Conservation (phyloP, 2,329 filamentous ascomycete genomes). For the Aspergillus oerlinghausenensis region DNA sequence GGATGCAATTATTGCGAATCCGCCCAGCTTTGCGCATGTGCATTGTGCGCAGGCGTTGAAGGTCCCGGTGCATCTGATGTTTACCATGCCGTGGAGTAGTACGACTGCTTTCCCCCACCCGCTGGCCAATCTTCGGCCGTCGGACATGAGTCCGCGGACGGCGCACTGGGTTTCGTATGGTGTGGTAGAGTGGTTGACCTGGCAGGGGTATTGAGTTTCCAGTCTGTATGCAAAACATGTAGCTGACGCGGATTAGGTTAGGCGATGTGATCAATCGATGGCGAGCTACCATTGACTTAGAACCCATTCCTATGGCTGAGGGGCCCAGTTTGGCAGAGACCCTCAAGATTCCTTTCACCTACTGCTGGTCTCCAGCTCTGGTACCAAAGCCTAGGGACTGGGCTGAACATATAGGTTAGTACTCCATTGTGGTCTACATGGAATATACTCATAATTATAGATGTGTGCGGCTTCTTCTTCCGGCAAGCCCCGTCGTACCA, state of each 20-base stretch:
- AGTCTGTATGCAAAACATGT: too few species aligned
- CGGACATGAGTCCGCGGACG: constrained; percentile 27
- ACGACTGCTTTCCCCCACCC: constrained; percentile 48
- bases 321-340: constrained; percentile 34
- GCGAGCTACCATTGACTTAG: constrained; percentile 37
- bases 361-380: constrained; percentile 43
- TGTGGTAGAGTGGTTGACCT: constrained; percentile 47
- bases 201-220: constrained; percentile 41
- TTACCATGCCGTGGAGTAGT: constrained; percentile 50
- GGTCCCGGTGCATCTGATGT: constrained; percentile 50
- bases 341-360: constrained; percentile 41
- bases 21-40: constrained; percentile 50
- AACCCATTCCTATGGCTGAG: constrained; percentile 32
- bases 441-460: constrained; percentile 4
- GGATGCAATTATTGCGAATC: constrained; percentile 53
- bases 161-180: constrained; percentile 46
- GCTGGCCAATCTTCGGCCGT: constrained; percentile 43
- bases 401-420: constrained; percentile 33
- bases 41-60: constrained; percentile 49
- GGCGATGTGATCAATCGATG: constrained; percentile 47
- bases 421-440: background rate
- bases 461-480: constrained; percentile 47
- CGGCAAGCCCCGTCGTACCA: constrained; percentile 32
- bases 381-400: constrained; percentile 41
- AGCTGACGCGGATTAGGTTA: constrained; percentile 22